Evolutionary conservation across 176 grass and related monocot genomes (phyloP), one percentile per base, ranked within the genome.

Genomic region (Pharus latifolius): DNA sequence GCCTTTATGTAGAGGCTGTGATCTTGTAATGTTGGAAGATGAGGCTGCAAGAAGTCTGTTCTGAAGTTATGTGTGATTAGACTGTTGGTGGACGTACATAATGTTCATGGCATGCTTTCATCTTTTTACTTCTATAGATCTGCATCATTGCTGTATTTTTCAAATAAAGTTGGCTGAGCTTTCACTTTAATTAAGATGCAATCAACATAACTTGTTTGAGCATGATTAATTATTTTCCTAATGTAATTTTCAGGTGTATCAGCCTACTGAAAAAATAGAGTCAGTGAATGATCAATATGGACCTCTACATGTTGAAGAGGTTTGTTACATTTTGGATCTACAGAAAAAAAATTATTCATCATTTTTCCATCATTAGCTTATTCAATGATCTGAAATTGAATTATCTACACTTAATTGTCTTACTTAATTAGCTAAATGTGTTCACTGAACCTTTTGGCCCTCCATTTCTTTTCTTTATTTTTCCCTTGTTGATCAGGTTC

Each of bases 281-380:
- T 72, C 77, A 67, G 51, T 91, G 67, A 73, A 35, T 56, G 88
- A 83, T 55, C 69, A 48, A 11, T 31, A 60, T 40, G 83, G 78
- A 58, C 80, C 83, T 26, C 24, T 91, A 37, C 62, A 25, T 73
- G 73, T 75, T 52, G 83, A 91, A 73, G 88, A 91, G 88, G 88
- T 91, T 56, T 40, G 47, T 16, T 49, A n/a, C 15, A 14, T 20
- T 3, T 20, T 33, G 6, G 2, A 27, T 47, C 3, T 2, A 25
- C 9, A 2, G 22, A 20, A 58, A 9, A 73, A 43, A 9, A 73
- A 43, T 47, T 77, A 14, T 42, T 76, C 19, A 26, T 8, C 25
- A 23, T 49, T 46, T 23, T 68, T 45, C 29, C 30, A 4, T 28
- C 22, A 9, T 58, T 23, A 32, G 23, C 71, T 3, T 47, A 63